Conservation (phyloP, 371 early-diverging fungal genomes). For the Mortierella sp. region DNA sequence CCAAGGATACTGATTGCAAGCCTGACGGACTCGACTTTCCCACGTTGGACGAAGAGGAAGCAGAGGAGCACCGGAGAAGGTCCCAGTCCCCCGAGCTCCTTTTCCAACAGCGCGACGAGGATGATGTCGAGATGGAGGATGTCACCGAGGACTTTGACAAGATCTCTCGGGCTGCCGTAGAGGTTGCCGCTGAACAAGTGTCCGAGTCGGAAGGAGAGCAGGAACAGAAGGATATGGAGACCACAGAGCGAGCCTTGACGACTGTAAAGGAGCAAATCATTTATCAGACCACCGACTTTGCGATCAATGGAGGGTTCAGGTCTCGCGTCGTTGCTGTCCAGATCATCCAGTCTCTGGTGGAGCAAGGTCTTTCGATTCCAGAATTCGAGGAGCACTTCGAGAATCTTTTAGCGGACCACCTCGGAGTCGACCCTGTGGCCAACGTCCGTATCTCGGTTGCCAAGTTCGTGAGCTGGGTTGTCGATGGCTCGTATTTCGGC, state of each 20-base stretch:
- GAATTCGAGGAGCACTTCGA: conserved; percentile 48
- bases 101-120: conserved; percentile 7
- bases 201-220: neutral
- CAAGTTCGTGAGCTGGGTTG: conserved; percentile 49
- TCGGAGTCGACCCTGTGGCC: conserved; percentile 42
- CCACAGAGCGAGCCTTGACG: conserved; percentile 1
- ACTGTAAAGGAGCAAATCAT: conserved; percentile 46
- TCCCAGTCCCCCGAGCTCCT: neutral
- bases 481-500: conserved; percentile 43
- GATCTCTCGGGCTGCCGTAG: neutral
- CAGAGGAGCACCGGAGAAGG: neutral
- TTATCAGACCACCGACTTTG: conserved; percentile 39
- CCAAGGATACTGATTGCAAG: neutral
- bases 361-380: conserved; percentile 29
- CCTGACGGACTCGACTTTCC: conserved; percentile 11
- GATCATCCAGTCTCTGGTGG: conserved; percentile 53
- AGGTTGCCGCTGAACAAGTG: neutral
- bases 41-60: conserved; percentile 8
- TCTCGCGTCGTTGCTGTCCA: conserved; percentile 57
- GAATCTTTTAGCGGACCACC: conserved; percentile 30
- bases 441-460: conserved; percentile 55
- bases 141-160: conserved; percentile 18
- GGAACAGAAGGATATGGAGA: neutral
- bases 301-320: conserved; percentile 48
- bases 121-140: conserved; percentile 48